phyloP scores from a whole-genome alignment of 139 green algal species.

The Astrephomene gubernaculifera region DNA sequence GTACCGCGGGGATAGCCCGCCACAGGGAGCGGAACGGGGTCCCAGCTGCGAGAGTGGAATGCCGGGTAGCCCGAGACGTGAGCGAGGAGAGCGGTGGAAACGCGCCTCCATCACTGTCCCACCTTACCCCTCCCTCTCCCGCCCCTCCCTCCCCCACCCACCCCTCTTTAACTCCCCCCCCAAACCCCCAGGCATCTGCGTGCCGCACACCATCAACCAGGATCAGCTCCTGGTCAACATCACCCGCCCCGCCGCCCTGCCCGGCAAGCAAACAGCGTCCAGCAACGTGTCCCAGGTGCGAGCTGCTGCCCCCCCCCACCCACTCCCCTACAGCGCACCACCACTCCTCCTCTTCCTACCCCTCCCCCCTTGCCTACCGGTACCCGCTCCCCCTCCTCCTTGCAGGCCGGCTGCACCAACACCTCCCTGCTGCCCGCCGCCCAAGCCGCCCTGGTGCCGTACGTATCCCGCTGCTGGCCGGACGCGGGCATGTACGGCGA shows the following conservation, averaged over 20 bases:
- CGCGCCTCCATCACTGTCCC: neutral
- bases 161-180: no score
- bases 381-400: no score
- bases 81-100: neutral
- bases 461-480: conserved; percentile 24
- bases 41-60: neutral
- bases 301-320: neutral
- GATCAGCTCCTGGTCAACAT: conserved; percentile 23
- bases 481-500: conserved; percentile 26
- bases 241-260: neutral
- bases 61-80: neutral
- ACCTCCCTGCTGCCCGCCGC: no score
- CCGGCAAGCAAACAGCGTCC: neutral
- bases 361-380: no score
- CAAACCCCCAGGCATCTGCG: conserved; percentile 31
- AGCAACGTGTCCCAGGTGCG: neutral
- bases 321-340: neutral
- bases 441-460: neutral
- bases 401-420: conserved; percentile 11
- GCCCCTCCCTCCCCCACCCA: no score
- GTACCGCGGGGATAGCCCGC: no score
- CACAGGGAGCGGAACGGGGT: no score
- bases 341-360: no score
- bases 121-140: neutral
- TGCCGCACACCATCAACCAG: conserved; percentile 20